Percentiles rank a stretch among this genome's conserved stretches.
Evolutionary conservation across 306 rosid species (phyloP).

Genomic region (Cercis canadensis): DNA sequence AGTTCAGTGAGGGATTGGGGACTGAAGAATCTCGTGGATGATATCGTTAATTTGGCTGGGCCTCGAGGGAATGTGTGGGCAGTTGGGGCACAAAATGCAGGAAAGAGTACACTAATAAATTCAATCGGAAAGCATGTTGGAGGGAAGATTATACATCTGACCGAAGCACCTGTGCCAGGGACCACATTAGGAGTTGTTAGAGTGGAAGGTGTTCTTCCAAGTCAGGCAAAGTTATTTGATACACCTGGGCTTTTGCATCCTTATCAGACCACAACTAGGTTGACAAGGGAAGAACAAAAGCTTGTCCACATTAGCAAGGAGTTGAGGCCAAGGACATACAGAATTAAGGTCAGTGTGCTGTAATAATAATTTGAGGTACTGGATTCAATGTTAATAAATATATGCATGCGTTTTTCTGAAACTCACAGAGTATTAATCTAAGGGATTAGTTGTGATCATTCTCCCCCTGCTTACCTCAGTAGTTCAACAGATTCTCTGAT

Average conservation of each 20-base stretch:
- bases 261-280: slow-evolving; percentile 81
- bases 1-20: slow-evolving; percentile 89
- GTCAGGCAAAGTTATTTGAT: slow-evolving; percentile 85
- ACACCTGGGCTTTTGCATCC: slow-evolving; percentile 95
- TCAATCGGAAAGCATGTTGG: slow-evolving; percentile 68
- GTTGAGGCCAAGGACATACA: slow-evolving; percentile 89
- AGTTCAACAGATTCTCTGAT: background rate
- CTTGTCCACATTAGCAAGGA: slow-evolving; percentile 89
- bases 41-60: slow-evolving; percentile 71
- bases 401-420: background rate
- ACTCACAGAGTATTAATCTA: background rate
- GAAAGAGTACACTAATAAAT: slow-evolving; percentile 89
- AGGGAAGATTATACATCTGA: slow-evolving; percentile 74
- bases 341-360: slow-evolving; percentile 74
- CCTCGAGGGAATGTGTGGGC: slow-evolving; percentile 93
- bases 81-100: slow-evolving; percentile 95
- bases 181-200: slow-evolving; percentile 93
- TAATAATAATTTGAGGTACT: slow-evolving; percentile 20
- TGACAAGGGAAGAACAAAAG: slow-evolving; percentile 84
- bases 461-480: no score
- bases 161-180: slow-evolving; percentile 95
- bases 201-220: slow-evolving; percentile 87
- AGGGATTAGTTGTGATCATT: background rate
- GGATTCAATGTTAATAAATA: background rate
- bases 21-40: slow-evolving; percentile 73